Conservation (phyloP, 495 filamentous ascomycete species). For the Astrocystis sublimbata region DNA sequence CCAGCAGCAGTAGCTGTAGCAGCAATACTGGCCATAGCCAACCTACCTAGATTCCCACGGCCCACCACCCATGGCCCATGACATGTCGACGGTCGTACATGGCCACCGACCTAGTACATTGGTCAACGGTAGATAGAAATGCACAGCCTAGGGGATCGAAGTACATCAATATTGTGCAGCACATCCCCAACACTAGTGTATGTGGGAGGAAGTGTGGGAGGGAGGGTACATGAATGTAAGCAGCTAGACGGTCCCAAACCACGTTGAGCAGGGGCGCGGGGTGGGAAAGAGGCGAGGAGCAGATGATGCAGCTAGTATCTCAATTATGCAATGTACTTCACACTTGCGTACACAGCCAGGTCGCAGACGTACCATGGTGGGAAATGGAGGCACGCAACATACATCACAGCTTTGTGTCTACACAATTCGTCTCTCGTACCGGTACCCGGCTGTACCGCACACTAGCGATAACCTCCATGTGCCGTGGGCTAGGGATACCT, state of each 20-base stretch:
- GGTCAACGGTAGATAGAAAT: too few relatives aligned
- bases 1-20: background rate
- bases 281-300: background rate
- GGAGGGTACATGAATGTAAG: too few relatives aligned
- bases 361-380: background rate
- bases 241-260: background rate
- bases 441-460: too few relatives aligned
- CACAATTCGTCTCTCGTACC: too few relatives aligned
- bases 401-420: background rate
- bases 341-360: background rate
- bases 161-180: too few relatives aligned
- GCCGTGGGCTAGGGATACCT: too few relatives aligned
- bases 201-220: background rate
- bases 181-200: background rate
- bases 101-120: background rate
- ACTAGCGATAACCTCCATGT: too few relatives aligned
- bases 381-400: background rate
- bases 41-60: background rate
- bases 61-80: too few relatives aligned
- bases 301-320: background rate
- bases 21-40: background rate
- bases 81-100: background rate
- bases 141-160: too few relatives aligned
- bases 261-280: background rate
- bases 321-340: background rate